Evolutionary conservation across 2,329 filamentous ascomycete genomes (phyloP), one percentile per base, ranked within the genome.

Genomic region (Camillea tinctor): DNA sequence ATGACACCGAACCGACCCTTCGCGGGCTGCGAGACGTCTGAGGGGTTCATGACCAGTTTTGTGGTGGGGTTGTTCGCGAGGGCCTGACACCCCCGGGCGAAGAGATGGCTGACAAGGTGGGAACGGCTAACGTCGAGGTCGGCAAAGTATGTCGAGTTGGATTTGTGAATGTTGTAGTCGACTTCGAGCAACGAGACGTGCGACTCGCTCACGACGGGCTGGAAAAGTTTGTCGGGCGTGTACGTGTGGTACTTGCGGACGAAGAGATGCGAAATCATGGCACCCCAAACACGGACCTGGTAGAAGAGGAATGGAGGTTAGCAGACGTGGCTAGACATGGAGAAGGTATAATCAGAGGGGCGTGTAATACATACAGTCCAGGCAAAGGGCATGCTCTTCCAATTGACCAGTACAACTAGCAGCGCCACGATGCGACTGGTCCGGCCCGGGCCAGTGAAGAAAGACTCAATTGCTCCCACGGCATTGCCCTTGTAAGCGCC

Each of bases 131-230:
- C 84, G 75, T 96, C 93, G 66, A 96, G 86, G 75, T 96, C 92
- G 66, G 87, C 81, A 73, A 96, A 96, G 79, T 96, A 96, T 26
- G 93, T 96, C 68, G 85, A 87, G 78, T 93, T 92, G 63, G 88
- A 88, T 74, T 93, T 93, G 81, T 94, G 90, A 50, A 92, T 72
- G 77, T 95, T 94, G 79, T 93, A 92, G 77, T 97, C 93, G 69
- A 88, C 92, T 76, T 96, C 92, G 67, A 90, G 82, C 57, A 90
- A 77, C 1, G 90, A 85, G 15, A 89, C 85, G 70, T 87, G 85
- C 6, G 88, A 86, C 48, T 81, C 79, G 17, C 88, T 86, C 60
- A 91, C 86, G 55, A 90, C 77, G 53, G 90, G 88, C 54, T 87
- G 84, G 79, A 94, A 95, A 65, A 95, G 84, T 49, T 88, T 85